Conservation (phyloP, 768 basidiomycete species). For the Termitomyces eurrhizus region DNA sequence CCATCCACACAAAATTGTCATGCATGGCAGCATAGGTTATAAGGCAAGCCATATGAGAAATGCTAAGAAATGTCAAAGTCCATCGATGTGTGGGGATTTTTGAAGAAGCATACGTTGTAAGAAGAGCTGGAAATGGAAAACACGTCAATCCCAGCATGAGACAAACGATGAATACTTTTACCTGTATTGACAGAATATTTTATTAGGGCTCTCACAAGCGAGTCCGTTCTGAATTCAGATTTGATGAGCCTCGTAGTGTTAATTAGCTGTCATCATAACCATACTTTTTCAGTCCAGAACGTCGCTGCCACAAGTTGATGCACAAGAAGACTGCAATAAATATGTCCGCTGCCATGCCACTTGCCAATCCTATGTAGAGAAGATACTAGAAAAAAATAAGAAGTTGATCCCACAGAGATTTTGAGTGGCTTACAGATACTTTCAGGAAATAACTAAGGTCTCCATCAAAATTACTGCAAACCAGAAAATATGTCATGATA, state of each 20-base stretch:
- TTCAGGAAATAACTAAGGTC: neutral
- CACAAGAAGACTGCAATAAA: constrained; percentile 13
- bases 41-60: constrained; percentile 9
- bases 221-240: neutral
- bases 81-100: neutral
- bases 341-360: constrained; percentile 10
- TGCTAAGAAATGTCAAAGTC: neutral
- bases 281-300: constrained; percentile 11
- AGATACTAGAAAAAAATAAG: constrained; percentile 6
- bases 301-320: neutral
- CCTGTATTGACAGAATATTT: constrained; percentile 12
- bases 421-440: neutral
- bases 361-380: constrained; percentile 11
- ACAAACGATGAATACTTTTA: neutral
- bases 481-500: neutral
- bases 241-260: neutral
- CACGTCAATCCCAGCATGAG: neutral
- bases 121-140: constrained; percentile 3
- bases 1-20: constrained; percentile 15
- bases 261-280: neutral
- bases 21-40: constrained; percentile 16
- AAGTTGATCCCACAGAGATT: neutral
- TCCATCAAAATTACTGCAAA: neutral
- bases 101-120: constrained; percentile 9
- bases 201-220: constrained; percentile 8